Evolutionary conservation across 2,329 filamentous ascomycete genomes (phyloP), one percentile per base, ranked within the genome.

Genomic region (Phaeosphaeria sp.): DNA sequence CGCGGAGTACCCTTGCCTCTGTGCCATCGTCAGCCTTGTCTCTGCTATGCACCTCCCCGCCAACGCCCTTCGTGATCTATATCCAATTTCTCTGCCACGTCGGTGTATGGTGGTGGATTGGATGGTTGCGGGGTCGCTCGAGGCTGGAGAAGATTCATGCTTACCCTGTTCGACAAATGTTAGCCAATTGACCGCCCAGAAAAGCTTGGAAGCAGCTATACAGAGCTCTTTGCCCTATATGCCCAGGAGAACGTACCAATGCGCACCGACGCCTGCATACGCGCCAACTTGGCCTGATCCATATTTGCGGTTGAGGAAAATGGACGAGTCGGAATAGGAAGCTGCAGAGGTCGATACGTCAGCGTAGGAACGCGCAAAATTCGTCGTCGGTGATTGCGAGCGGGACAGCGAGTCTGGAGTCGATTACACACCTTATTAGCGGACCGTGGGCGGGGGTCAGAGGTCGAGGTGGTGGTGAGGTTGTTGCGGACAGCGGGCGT

Each of bases 1-100:
- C 95, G 88, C 78, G 95, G 95, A 73, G 95, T 97, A 76, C 95
- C 95, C 88, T 99, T 99, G 85, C 95, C 95, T 85, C 94, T 90
- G 74, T 66, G 51, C 40, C 42, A 60, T 49, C 53, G 57, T 76
- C 70, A 76, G 73, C 72, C 57, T 59, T 24, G 17, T 47, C 15
- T 66, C 39, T 24, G 18, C 52, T 25, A 25, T 20, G 25, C 47
- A 49, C 51, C 24, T 13, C 6, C 43, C 36, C 9, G 15, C 30
- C 30, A 36, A 36, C 24, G 44, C 49, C 30, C 6, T 25, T 44
- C 36, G 20, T 39, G 15, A 30, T 27, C 15, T 36, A 45, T 52
- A 42, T 49, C 30, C n/a, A 40, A 13, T 6, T 20, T 22, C 36
- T 7, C 17, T 21, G 33, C 9, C 43, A 45, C 17, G 11, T 15